phyloP scores from a whole-genome alignment of 2,329 filamentous ascomycete species.

The Trichothecium sympodiale region DNA sequence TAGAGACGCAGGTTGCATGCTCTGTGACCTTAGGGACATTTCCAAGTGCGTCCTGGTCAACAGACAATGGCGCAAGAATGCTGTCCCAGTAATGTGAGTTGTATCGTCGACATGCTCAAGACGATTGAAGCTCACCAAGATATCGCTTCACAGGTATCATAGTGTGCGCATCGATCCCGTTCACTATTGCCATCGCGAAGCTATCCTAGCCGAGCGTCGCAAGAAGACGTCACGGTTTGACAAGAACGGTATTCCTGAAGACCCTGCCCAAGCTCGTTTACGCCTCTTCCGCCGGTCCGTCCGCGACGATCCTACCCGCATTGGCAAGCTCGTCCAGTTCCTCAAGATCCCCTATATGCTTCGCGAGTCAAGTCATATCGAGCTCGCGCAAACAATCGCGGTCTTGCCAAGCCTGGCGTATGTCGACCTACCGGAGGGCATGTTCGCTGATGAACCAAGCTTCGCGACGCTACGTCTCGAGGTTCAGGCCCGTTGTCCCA shows the following conservation, averaged over 20 bases:
- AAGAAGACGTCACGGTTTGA: slow-evolving; percentile 64
- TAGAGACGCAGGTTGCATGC: slow-evolving; percentile 73
- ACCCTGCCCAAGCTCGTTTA: slow-evolving; percentile 66
- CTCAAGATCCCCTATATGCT: slow-evolving; percentile 94
- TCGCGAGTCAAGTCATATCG: slow-evolving; percentile 72
- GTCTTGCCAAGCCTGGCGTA: slow-evolving; percentile 78
- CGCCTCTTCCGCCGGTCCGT: slow-evolving; percentile 72
- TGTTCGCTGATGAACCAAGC: slow-evolving; percentile 69
- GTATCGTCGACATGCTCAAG: no score
- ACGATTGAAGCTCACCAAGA: not conserved
- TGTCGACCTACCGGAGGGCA: slow-evolving; percentile 80
- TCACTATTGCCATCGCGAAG: slow-evolving; percentile 86
- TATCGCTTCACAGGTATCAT: slow-evolving; percentile 50
- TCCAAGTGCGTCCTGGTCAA: slow-evolving; percentile 68
- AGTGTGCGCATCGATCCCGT: slow-evolving; percentile 89
- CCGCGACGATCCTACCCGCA: slow-evolving; percentile 57
- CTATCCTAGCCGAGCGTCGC: slow-evolving; percentile 66
- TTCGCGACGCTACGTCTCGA: slow-evolving; percentile 72
- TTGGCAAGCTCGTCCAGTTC: slow-evolving; percentile 62
- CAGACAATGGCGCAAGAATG: slow-evolving; percentile 55
- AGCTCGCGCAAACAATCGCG: slow-evolving; percentile 76
- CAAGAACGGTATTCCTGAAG: slow-evolving; percentile 68
- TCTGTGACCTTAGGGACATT: slow-evolving; percentile 85
- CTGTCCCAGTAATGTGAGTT: slow-evolving; percentile 49
- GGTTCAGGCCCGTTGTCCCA: slow-evolving; percentile 70